Evolutionary conservation across 495 filamentous ascomycete species (phyloP), one percentile per base, ranked within the genome.

Genomic region (Penicillium crystallinum): DNA sequence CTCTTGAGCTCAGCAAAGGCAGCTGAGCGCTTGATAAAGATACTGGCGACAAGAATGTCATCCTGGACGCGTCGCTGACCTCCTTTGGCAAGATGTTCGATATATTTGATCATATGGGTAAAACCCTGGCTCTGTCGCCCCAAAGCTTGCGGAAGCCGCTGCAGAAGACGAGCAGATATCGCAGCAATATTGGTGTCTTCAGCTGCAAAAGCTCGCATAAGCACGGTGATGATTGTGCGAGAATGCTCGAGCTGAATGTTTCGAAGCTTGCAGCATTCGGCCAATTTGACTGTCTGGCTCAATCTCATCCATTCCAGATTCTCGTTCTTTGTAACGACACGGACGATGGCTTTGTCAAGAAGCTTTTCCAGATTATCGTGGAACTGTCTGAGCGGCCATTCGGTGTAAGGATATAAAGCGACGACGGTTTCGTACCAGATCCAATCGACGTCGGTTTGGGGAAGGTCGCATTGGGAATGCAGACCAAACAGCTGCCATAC

Each of bases 361-460:
- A 65, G 50, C 15, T 58, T 62, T 33, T 59, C 59, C 22, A 65
- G 48, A 17, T 63, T 62, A 15, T 23, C 19, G 31, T 59, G 25
- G 33, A 65, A 60, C 34, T 57, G 56, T 23, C 50, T 30, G 3
- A 55, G 44, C 35, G 62, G 62, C 62, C 62, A 65, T 11, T 53
- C 62, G 30, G 59, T 65, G 37, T 57, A 65, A 37, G 62, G 59
- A 38, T 59, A 65, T 40, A 65, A 25, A 33, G 29, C 40, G 29
- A 65, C 56, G 19, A 59, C 59, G 14, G 49, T 65, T 35, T 65
- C 56, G 48, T 65, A 65, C 62, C 62, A 65, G 14, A 41, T 44
- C 59, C 62, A 65, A 7, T 55, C 59, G 4, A 43, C 44, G 15
- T 49, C 17, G 33, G 46, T 56, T 23, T 38, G 29, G 10, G 62